A percentile compares a stretch with the other conserved stretches of the same genome.
These are phyloP conservation scores for Platanus orientalis DNA, from an alignment of 164 flowering plant species.

Conservation along the genomic window DNA sequence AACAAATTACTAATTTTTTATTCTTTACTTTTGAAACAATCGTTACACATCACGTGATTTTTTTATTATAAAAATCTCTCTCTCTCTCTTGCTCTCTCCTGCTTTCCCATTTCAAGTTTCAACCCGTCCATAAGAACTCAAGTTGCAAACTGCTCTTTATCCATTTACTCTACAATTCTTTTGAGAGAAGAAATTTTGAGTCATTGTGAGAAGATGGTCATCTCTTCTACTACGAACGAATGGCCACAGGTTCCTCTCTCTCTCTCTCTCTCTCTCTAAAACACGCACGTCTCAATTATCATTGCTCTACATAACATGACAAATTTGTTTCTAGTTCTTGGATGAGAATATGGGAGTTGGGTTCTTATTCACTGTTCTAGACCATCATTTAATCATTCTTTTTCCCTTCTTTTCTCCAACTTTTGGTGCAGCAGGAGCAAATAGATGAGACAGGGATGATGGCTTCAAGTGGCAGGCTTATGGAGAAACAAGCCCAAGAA, in stretches of 20 bases:
- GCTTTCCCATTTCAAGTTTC: no score
- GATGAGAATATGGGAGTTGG: constrained; percentile 17
- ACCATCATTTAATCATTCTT: background rate
- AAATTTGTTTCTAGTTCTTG: constrained; percentile 31
- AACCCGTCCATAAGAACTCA: no score
- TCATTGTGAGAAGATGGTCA: constrained; percentile 15
- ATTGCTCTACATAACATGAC: constrained; percentile 11
- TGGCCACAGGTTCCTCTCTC: constrained; percentile 20
- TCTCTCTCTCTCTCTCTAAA: constrained; percentile 8
- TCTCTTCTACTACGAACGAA: constrained; percentile 15
- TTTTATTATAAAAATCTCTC: no score
- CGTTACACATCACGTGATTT: no score
- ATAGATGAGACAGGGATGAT: constrained; percentile 9
- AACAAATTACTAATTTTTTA: no score
- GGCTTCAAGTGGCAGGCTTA: constrained; percentile 14
- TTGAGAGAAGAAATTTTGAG: constrained; percentile 3
- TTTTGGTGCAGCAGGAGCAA: constrained; percentile 6
- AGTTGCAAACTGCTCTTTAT: no score
- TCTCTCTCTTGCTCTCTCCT: no score
- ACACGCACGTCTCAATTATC: constrained; percentile 21
- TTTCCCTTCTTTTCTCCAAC: background rate
- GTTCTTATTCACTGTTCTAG: constrained; percentile 3
- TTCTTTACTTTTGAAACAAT: no score
- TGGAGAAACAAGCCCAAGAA: constrained; percentile 20
- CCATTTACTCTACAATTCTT: no score